Percentiles rank a stretch among this genome's conserved stretches.
Evolutionary conservation across 768 basidiomycete species (phyloP).

Genomic region (Amanita rubescens): DNA sequence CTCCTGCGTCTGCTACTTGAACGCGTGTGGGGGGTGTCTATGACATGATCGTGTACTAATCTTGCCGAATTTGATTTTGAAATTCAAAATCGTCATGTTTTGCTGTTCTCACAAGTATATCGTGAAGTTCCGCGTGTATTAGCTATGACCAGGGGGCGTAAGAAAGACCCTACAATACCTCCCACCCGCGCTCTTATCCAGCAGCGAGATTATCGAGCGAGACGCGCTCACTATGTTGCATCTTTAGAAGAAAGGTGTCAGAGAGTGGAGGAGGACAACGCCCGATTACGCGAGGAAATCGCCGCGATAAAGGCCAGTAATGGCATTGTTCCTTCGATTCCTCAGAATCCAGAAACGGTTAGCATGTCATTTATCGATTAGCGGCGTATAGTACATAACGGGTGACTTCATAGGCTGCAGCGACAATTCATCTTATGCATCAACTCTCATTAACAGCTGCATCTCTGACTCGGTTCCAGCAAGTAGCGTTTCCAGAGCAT

Average conservation of each 20-base stretch:
- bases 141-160: slow-evolving; percentile 55
- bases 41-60: not conserved
- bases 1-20: slow-evolving; percentile 41
- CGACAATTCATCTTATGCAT: slow-evolving; percentile 45
- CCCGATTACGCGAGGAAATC: slow-evolving; percentile 40
- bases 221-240: slow-evolving; percentile 48
- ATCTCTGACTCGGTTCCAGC: slow-evolving; percentile 49
- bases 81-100: slow-evolving; percentile 9
- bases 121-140: slow-evolving; percentile 1
- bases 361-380: slow-evolving; percentile 9
- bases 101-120: not conserved
- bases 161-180: slow-evolving; percentile 56
- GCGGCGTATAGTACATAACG: slow-evolving; percentile 5
- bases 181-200: slow-evolving; percentile 51
- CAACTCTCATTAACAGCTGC: slow-evolving; percentile 37
- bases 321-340: slow-evolving; percentile 17
- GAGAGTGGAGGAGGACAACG: slow-evolving; percentile 50
- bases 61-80: slow-evolving; percentile 18
- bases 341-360: slow-evolving; percentile 25
- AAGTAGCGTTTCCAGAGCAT: slow-evolving; percentile 33
- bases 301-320: slow-evolving; percentile 33
- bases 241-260: slow-evolving; percentile 49
- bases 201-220: slow-evolving; percentile 59
- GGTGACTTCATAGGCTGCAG: slow-evolving; percentile 33
- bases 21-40: slow-evolving; percentile 47